Evolutionary conservation across 2,329 filamentous ascomycete genomes (phyloP).

Genomic region (Nigrospora sphaerica): DNA sequence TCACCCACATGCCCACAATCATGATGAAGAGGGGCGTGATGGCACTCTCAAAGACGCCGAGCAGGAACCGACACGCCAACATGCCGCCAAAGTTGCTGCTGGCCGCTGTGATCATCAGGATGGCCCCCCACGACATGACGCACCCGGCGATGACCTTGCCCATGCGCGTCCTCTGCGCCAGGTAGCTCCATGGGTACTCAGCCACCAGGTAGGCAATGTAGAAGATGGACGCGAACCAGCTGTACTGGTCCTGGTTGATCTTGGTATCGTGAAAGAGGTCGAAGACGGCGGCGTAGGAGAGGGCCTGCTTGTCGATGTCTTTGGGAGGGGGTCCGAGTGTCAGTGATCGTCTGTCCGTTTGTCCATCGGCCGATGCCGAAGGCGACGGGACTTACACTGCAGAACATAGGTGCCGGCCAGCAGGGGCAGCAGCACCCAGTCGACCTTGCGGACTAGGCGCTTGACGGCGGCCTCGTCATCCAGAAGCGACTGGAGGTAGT

Average conservation of each 20-base stretch:
- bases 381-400: constrained; percentile 25
- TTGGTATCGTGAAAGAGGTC: constrained; percentile 42
- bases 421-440: constrained; percentile 42
- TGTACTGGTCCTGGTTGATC: constrained; percentile 39
- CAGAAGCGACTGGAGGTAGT: constrained; percentile 35
- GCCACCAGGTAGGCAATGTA: constrained; percentile 34
- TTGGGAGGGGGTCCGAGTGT: too few species aligned
- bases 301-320: constrained; percentile 46
- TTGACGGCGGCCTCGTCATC: constrained; percentile 26
- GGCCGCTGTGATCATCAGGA: constrained; percentile 34
- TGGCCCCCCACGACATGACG: constrained; percentile 25
- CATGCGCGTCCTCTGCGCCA: constrained; percentile 27
- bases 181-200: constrained; percentile 24
- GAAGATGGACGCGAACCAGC: constrained; percentile 49
- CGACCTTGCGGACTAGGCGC: constrained; percentile 35
- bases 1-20: constrained; percentile 38
- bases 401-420: constrained; percentile 42
- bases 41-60: constrained; percentile 39
- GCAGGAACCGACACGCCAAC: constrained; percentile 34
- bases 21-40: constrained; percentile 44
- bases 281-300: constrained; percentile 48
- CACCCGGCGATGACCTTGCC: constrained; percentile 24
- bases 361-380: too few species aligned
- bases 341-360: too few species aligned
- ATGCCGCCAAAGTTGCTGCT: constrained; percentile 33